A percentile compares a stretch with the other conserved stretches of the same genome.
These are phyloP conservation scores for Claviceps monticola DNA, from an alignment of 2,329 filamentous ascomycete species.

Conservation along the genomic window DNA sequence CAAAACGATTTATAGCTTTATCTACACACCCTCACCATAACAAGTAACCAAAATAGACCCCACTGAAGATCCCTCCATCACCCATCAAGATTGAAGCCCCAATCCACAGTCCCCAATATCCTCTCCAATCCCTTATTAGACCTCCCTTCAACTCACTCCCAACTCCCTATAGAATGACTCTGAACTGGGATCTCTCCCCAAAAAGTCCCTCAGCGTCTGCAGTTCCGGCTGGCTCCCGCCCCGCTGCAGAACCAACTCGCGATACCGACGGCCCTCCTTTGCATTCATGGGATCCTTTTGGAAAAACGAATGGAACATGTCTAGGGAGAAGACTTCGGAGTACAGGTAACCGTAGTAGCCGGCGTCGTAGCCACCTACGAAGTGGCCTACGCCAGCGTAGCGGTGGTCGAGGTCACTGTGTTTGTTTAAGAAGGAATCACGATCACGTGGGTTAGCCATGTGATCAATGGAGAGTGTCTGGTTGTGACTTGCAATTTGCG, in stretches of 20 bases:
- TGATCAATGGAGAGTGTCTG: too few relatives aligned
- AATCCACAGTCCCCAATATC: neutral
- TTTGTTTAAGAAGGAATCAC: neutral
- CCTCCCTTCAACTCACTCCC: conserved; percentile 26
- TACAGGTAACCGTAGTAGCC: conserved; percentile 68
- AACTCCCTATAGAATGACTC: conserved; percentile 73
- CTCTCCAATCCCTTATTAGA: neutral
- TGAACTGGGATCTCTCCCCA: conserved; percentile 61
- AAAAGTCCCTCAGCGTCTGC: conserved; percentile 62
- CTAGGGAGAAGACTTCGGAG: conserved; percentile 67
- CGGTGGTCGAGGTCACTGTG: conserved; percentile 57
- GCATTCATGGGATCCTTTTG: conserved; percentile 65
- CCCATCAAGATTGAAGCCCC: too few relatives aligned
- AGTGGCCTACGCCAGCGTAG: conserved; percentile 67
- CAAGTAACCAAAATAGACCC: too few relatives aligned
- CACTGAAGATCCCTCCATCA: too few relatives aligned
- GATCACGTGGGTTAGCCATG: too few relatives aligned
- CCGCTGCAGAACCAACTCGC: conserved; percentile 63
- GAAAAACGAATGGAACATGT: conserved; percentile 79
- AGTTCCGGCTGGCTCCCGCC: conserved; percentile 73
- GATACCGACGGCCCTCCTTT: conserved; percentile 59
- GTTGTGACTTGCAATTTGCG: too few relatives aligned
- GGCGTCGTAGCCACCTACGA: conserved; percentile 74
- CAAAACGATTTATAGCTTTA: too few relatives aligned
- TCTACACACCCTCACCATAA: too few relatives aligned